Percentiles rank a stretch among this genome's conserved stretches.
These are phyloP conservation scores for Picea mariana DNA, from an alignment of 83 land plant species.

Conservation along the genomic window DNA sequence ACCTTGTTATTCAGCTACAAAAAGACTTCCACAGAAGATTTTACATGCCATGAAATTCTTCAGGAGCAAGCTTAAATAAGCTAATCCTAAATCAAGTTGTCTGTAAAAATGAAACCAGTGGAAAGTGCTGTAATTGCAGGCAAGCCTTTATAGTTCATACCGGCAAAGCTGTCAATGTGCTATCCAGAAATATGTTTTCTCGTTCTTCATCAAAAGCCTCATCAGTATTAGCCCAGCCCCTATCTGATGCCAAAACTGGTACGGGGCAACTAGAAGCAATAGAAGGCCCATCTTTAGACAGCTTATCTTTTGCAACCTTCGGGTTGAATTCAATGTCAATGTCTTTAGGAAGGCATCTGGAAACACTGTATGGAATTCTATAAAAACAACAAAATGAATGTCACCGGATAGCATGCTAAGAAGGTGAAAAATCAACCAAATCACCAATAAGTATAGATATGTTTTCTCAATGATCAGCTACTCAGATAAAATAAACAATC, in stretches of 20 bases:
- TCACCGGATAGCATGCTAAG: too few species aligned
- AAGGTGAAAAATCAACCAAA: too few species aligned
- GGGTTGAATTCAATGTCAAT: constrained; percentile 31
- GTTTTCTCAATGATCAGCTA: too few species aligned
- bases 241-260: constrained; percentile 39
- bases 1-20: neutral
- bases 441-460: too few species aligned
- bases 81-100: constrained; percentile 5
- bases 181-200: constrained; percentile 33
- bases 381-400: neutral
- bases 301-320: constrained; percentile 21
- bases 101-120: constrained; percentile 1
- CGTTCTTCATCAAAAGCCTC: constrained; percentile 19
- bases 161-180: constrained; percentile 43
- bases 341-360: constrained; percentile 38
- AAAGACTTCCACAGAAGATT: neutral
- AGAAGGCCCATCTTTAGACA: constrained; percentile 26
- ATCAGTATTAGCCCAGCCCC: constrained; percentile 35
- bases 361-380: constrained; percentile 24
- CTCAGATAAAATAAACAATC: too few species aligned
- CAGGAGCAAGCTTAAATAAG: neutral
- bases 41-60: neutral
- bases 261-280: constrained; percentile 32
- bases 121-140: neutral
- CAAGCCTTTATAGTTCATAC: constrained; percentile 22